phyloP scores from a whole-genome alignment of 176 grass and related monocot species.

The Lolium perenne region DNA sequence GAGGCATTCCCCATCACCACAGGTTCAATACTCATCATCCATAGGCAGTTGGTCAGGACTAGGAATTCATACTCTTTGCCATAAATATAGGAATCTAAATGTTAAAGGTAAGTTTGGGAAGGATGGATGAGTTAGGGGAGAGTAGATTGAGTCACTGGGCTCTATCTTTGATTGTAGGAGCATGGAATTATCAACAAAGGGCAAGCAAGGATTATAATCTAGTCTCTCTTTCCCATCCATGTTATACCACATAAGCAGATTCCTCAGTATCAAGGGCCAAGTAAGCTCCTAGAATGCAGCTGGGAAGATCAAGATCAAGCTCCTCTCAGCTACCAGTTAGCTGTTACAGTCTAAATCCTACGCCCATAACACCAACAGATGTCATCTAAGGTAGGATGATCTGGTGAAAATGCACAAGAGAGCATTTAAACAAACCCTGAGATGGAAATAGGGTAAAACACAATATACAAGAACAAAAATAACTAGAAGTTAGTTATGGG shows the following conservation, averaged over 20 bases:
- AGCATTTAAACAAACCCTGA: not conserved
- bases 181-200: not conserved
- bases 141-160: not conserved
- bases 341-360: not conserved
- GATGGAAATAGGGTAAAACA: conserved; percentile 11
- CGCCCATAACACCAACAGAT: not conserved
- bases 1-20: not conserved
- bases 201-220: not conserved
- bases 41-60: not conserved
- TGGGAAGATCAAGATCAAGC: not conserved
- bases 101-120: conserved; percentile 1
- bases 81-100: not conserved
- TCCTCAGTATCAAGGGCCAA: not conserved
- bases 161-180: not conserved
- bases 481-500: conserved; percentile 8
- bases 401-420: not conserved
- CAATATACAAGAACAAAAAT: conserved; percentile 14
- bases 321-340: not conserved
- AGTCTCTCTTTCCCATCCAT: not conserved
- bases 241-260: not conserved
- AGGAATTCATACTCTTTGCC: not conserved
- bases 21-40: not conserved
- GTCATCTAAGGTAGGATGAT: conserved; percentile 21
- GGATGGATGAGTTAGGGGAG: not conserved
- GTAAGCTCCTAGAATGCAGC: not conserved